Evolutionary conservation across 768 basidiomycete genomes (phyloP).

Genomic region (Amanita muscaria): DNA sequence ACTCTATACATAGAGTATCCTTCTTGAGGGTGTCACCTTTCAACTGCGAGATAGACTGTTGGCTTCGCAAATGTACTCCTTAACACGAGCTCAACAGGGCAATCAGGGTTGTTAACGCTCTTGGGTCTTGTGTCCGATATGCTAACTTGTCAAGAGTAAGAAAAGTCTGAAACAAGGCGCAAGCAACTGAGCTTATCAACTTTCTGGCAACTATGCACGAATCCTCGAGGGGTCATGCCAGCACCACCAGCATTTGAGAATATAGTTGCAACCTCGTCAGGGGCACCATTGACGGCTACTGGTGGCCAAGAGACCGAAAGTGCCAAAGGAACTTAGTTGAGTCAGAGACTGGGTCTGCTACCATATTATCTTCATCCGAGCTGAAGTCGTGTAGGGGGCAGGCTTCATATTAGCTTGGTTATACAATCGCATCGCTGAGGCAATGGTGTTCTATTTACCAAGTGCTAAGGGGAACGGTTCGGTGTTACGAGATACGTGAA

Average conservation of each 20-base stretch:
- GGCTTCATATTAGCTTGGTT: slow-evolving; percentile 64
- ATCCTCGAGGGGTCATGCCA: slow-evolving; percentile 93
- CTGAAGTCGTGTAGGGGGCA: slow-evolving; percentile 66
- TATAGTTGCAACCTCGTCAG: slow-evolving; percentile 95
- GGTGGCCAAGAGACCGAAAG: slow-evolving; percentile 93
- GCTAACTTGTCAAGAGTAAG: slow-evolving; percentile 45
- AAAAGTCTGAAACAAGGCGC: slow-evolving; percentile 8
- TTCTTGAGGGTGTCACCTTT: slow-evolving; percentile 88
- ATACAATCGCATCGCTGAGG: slow-evolving; percentile 48
- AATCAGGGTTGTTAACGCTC: slow-evolving; percentile 92
- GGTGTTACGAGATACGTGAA: too few species aligned
- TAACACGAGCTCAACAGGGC: slow-evolving; percentile 88
- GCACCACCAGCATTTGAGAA: slow-evolving; percentile 88
- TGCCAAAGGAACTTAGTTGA: too few species aligned
- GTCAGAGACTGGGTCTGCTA: slow-evolving; percentile 85
- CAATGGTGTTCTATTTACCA: slow-evolving; percentile 66
- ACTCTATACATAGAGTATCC: slow-evolving; percentile 57
- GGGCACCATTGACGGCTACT: slow-evolving; percentile 97
- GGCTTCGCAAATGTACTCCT: slow-evolving; percentile 92
- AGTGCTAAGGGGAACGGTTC: neutral
- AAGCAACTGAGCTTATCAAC: slow-evolving; percentile 79
- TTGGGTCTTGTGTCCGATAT: slow-evolving; percentile 99
- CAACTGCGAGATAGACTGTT: slow-evolving; percentile 96
- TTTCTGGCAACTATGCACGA: slow-evolving; percentile 89
- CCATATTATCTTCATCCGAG: slow-evolving; percentile 48